phyloP scores from a whole-genome alignment of 345 rosid genomes.

The Crucihimalaya himalaica region DNA sequence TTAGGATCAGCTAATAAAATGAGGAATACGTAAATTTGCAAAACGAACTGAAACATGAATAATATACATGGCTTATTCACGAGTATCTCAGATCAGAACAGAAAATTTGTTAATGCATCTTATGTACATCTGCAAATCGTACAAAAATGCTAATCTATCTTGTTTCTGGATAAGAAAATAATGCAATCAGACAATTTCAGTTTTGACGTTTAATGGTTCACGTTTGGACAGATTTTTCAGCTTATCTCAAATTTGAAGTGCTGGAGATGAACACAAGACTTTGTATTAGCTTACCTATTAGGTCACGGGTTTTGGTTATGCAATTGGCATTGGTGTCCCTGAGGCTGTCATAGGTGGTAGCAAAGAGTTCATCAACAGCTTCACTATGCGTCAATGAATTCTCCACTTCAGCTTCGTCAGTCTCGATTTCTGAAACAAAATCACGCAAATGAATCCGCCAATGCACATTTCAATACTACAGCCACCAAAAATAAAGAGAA shows the following conservation, averaged over 20 bases:
- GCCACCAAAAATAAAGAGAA: conserved; percentile 28
- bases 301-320: conserved; percentile 59
- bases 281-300: conserved; percentile 63
- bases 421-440: conserved; percentile 46
- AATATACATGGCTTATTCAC: not conserved
- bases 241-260: not conserved
- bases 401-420: conserved; percentile 46
- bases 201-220: not conserved
- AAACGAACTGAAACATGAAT: conserved; percentile 9
- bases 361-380: conserved; percentile 79
- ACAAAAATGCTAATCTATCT: not conserved
- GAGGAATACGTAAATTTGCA: not conserved
- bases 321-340: conserved; percentile 60
- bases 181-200: not conserved
- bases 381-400: conserved; percentile 58
- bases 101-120: not conserved
- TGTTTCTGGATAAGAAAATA: not conserved
- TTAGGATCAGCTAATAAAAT: not conserved
- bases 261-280: conserved; percentile 12
- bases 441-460: not conserved
- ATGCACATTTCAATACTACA: conserved; percentile 11
- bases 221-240: not conserved
- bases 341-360: conserved; percentile 73
- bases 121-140: not conserved
- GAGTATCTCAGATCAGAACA: not conserved